Percentiles rank a stretch among this genome's conserved stretches.
Conservation (phyloP, 805 yeast genomes). For the Metschnikowia proteae region DNA sequence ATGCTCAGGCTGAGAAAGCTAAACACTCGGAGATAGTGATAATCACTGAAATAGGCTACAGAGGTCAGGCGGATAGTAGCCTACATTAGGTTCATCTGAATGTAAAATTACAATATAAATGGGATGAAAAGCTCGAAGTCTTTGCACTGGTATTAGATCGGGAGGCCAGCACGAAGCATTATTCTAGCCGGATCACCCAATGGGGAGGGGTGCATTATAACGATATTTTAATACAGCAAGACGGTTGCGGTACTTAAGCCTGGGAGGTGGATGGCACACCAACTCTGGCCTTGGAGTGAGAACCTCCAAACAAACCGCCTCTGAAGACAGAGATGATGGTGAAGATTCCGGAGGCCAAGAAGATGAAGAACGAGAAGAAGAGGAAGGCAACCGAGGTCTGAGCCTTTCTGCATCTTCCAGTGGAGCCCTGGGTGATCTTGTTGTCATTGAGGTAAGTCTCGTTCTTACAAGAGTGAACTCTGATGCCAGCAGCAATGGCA, state of each 20-base stretch:
- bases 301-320: constrained; percentile 45
- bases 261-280: constrained; percentile 91
- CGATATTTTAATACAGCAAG: background rate
- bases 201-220: background rate
- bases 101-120: background rate
- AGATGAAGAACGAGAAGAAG: constrained; percentile 77
- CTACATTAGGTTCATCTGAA: background rate
- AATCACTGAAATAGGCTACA: too few species aligned
- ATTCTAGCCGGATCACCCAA: background rate
- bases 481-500: constrained; percentile 87
- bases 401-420: constrained; percentile 90
- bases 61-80: too few species aligned
- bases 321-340: constrained; percentile 52
- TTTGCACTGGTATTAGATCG: constrained; percentile 3
- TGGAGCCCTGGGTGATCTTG: constrained; percentile 68
- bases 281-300: constrained; percentile 56
- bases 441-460: constrained; percentile 62
- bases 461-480: constrained; percentile 83
- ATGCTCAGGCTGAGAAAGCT: too few species aligned
- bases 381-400: constrained; percentile 82
- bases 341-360: constrained; percentile 61
- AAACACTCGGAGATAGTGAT: too few species aligned
- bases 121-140: background rate
- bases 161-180: background rate
- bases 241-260: constrained; percentile 48